These are phyloP conservation scores for Silene uniflora DNA, from an alignment of 148 eudicot genomes.

Conservation along the genomic window DNA sequence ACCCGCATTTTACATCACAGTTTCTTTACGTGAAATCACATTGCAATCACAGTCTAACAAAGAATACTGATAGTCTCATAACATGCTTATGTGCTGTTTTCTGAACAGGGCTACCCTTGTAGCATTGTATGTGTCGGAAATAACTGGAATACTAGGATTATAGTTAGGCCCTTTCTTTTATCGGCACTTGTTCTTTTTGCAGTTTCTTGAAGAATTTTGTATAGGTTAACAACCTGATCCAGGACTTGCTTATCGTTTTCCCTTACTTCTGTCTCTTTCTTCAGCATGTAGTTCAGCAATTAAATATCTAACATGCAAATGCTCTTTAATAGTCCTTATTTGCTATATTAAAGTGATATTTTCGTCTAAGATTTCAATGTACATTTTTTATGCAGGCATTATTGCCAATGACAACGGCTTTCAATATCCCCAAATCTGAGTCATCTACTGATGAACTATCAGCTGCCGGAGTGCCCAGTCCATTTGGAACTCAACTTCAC, in stretches of 20 bases:
- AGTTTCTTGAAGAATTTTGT: slow-evolving; percentile 6
- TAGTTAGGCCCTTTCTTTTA: slow-evolving; percentile 12
- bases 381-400: slow-evolving; percentile 43
- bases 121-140: slow-evolving; percentile 19
- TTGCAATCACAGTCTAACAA: neutral
- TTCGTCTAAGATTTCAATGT: neutral
- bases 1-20: neutral
- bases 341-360: neutral
- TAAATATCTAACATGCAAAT: neutral
- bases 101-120: slow-evolving; percentile 18
- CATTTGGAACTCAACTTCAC: slow-evolving; percentile 45
- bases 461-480: slow-evolving; percentile 27
- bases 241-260: slow-evolving; percentile 5
- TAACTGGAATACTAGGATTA: slow-evolving; percentile 2
- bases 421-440: slow-evolving; percentile 37
- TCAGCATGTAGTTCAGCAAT: neutral
- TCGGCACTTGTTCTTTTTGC: slow-evolving; percentile 3
- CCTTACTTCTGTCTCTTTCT: neutral
- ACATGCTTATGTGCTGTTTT: neutral
- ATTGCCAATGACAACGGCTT: slow-evolving; percentile 75
- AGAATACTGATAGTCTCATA: neutral
- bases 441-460: slow-evolving; percentile 24
- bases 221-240: slow-evolving; percentile 5
- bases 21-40: neutral
- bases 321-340: neutral